A percentile compares a stretch with the other conserved stretches of the same genome.
phyloP scores from a whole-genome alignment of 345 rosid species.

The Brassica nigra region DNA sequence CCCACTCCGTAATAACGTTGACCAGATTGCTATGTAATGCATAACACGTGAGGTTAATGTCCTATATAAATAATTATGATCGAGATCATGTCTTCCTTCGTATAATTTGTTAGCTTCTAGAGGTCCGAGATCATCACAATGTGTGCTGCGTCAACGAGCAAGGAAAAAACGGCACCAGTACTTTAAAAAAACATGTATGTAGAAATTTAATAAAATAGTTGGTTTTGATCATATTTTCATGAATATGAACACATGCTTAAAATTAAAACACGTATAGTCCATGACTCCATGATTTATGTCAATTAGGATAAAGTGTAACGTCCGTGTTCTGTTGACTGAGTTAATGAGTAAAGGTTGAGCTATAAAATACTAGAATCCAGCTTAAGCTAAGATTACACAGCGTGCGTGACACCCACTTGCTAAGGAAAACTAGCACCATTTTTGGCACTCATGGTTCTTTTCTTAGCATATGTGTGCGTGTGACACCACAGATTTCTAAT shows the following conservation, averaged over 20 bases:
- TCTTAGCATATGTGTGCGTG: no score
- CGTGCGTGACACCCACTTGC: no score
- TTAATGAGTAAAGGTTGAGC: not conserved
- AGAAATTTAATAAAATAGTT: not conserved
- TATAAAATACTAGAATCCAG: no score
- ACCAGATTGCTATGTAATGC: slow-evolving; percentile 26
- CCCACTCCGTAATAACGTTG: slow-evolving; percentile 19
- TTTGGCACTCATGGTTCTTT: no score
- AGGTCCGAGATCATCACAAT: slow-evolving; percentile 17
- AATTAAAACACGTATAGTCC: not conserved
- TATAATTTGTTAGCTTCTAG: slow-evolving; percentile 21
- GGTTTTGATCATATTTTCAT: not conserved
- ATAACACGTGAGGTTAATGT: slow-evolving; percentile 31
- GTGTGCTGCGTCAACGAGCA: slow-evolving; percentile 20
- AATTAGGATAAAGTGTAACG: not conserved
- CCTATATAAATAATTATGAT: not conserved
- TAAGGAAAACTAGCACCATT: no score
- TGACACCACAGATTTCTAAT: no score
- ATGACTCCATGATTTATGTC: not conserved
- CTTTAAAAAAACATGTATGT: not conserved
- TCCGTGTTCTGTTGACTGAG: not conserved
- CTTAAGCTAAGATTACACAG: no score
- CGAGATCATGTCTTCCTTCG: not conserved
- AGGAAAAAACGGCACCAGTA: not conserved
- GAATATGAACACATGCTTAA: slow-evolving; percentile 9